Evolutionary conservation across 495 filamentous ascomycete genomes (phyloP), one percentile per base, ranked within the genome.

Genomic region (Corynascus novoguineensis): DNA sequence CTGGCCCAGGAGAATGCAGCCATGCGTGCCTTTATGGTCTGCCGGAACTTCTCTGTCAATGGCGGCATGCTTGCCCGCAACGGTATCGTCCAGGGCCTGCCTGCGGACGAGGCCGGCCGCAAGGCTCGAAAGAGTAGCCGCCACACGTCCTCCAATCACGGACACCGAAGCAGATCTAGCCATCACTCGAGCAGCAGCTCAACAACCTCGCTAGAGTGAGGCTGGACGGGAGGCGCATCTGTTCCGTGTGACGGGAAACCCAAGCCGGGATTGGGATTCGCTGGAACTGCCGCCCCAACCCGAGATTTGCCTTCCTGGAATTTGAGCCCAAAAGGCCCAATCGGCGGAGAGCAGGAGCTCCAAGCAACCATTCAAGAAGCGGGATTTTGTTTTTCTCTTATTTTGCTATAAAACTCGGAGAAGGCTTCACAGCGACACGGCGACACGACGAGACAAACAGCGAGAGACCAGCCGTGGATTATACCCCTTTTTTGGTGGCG

Each of bases 1-100:
- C 79, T 96, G 62, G 93, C 93, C 50, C 87, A 89, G 65, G 92
- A 98, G 74, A 92, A 90, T 67, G 93, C 93, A 51, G 93, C 93
- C 58, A 96, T 93, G 86, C 86, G 89, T 59, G 93, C 93, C 57
- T 98, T 96, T 74, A 88, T 96, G 78, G 92, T 97, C 58, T 98
- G 93, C 78, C 87, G 92, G 69, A 96, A 96, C 76, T 97, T 98
- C 77, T 97, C 92, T 58, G 86, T 96, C 70, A 97, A 96, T 71
- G 93, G 95, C 64, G 92, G 92, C 73, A 95, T 92, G 90, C 82
- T 69, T 75, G 89, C 68, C 77, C 89, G 75, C 77, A 89, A 75
- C 80, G 89, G 88, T 24, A 84, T 91, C 45, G 80, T 93, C 68
- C 91, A 96, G 81, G 91, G 91, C 37, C 77, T 93, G 40, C 91